Conservation (phyloP, 192 early-diverging fungal species). For the Dimargaris cristalligena region DNA sequence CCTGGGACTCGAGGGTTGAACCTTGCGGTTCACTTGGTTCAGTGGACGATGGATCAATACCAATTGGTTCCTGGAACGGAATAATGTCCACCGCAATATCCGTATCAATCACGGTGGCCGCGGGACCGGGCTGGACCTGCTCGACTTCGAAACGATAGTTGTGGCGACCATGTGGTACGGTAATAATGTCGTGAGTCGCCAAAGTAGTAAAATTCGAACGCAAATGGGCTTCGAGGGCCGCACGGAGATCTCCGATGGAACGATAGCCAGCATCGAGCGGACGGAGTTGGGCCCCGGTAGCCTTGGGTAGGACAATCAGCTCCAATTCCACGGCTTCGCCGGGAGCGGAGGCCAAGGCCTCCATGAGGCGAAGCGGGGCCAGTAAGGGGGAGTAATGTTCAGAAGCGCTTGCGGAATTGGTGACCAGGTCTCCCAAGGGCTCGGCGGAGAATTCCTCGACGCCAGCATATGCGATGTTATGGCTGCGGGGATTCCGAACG, state of each 20-base stretch:
- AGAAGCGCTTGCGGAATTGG: neutral
- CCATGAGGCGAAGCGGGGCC: neutral
- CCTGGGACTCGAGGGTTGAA: neutral
- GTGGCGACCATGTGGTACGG: neutral
- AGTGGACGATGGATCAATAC: neutral
- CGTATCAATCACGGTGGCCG: conserved; percentile 54
- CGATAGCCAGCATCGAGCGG: conserved; percentile 1
- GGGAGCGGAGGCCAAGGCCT: neutral
- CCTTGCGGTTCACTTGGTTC: neutral
- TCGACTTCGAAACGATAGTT: conserved; percentile 34
- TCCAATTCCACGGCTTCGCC: neutral
- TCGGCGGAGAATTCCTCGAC: conserved; percentile 4
- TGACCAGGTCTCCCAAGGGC: neutral
- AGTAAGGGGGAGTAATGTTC: neutral
- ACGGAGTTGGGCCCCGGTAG: neutral
- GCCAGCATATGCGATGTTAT: neutral
- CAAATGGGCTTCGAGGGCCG: neutral
- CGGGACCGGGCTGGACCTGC: conserved; percentile 45
- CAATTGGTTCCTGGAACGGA: conserved; percentile 11
- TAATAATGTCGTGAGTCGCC: neutral
- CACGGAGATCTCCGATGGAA: neutral
- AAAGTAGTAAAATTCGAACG: conserved; percentile 1
- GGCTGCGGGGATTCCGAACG: neutral
- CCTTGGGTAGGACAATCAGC: conserved; percentile 3
- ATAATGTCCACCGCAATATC: conserved; percentile 70